Evolutionary conservation across 1,284 basidiomycete species (phyloP), one percentile per base, ranked within the genome.

Genomic region (Ustilago sp.): DNA sequence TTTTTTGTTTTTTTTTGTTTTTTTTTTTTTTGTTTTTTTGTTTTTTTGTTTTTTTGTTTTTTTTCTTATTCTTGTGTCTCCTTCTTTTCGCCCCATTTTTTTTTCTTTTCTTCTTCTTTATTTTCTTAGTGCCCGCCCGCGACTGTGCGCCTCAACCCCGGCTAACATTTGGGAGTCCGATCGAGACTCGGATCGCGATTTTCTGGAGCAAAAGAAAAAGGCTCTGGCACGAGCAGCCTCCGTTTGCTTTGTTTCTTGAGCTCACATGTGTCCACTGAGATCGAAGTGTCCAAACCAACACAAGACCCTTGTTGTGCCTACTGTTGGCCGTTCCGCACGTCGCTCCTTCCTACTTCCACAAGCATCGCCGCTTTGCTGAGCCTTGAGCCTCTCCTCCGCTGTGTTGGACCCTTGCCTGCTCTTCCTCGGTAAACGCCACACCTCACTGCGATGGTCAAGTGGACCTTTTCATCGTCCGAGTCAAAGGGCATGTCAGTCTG

Each of bases 211-310:
- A 4, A 31, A 13, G 28, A 28, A 23, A 19, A 13, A 45, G n/a
- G 51, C 55, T 41, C 39, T 57, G 39, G 55, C 55, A 28, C 55
- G 41, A 45, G 12, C 11, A 28, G 23, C 48, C 31, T 28, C 23
- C 0, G 23, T 28, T 32, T 31, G 12, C 12, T 32, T 8, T 11
- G n/a, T 17, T 28, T 28, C 19, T 45, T 19, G 43, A 19, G 43
- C n/a, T 15, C 45, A 13, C 28, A 31, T 12, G 48, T 50, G 28
- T 57, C 31, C 31, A 23, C 31, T 57, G 28, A 9, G 31, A 45
- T 45, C 43, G 31, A 45, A 19, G 38, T n/a, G 39, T 55, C 55
- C 11, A 32, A 5, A 41, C 55, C 19, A n/a, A 43, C n/a, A 39
- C 50, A 9, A 35, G 39, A 36, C 55, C 23, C 39, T 31, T 41